Evolutionary conservation across 371 early-diverging fungal species (phyloP).

Genomic region (Lichtheimia ramosa): DNA sequence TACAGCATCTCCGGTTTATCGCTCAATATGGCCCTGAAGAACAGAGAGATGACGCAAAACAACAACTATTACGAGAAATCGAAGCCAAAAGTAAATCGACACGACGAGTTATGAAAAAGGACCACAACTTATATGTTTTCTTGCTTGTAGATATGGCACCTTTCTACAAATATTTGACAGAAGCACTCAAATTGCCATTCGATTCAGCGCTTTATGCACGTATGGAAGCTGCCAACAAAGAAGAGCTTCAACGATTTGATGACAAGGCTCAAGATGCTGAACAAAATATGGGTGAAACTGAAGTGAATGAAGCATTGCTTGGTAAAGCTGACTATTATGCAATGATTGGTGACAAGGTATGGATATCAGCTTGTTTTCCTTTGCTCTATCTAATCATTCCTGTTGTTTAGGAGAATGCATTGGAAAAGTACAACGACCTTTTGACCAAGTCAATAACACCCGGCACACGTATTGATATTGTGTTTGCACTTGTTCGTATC

Average conservation of each 20-base stretch:
- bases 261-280: conserved; percentile 86
- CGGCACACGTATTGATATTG: conserved; percentile 90
- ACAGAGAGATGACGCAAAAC: conserved; percentile 60
- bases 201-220: conserved; percentile 51
- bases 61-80: conserved; percentile 61
- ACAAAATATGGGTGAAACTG: conserved; percentile 92
- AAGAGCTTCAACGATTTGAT: conserved; percentile 75
- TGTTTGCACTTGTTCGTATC: conserved; percentile 89
- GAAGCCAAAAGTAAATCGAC: conserved; percentile 67
- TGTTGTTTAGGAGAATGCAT: conserved; percentile 75
- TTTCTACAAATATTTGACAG: conserved; percentile 67
- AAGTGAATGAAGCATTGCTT: conserved; percentile 87
- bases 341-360: conserved; percentile 93
- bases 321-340: conserved; percentile 92
- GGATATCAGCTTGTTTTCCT: neutral
- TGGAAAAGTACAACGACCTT: conserved; percentile 79
- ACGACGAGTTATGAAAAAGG: neutral
- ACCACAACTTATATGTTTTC: neutral
- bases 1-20: conserved; percentile 72
- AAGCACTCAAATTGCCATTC: conserved; percentile 62
- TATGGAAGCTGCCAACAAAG: conserved; percentile 73
- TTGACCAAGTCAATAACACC: conserved; percentile 87
- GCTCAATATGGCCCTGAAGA: conserved; percentile 66
- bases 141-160: conserved; percentile 79
- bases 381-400: neutral